phyloP scores from a whole-genome alignment of 495 filamentous ascomycete species.

The Trichoderma asperelloides region DNA sequence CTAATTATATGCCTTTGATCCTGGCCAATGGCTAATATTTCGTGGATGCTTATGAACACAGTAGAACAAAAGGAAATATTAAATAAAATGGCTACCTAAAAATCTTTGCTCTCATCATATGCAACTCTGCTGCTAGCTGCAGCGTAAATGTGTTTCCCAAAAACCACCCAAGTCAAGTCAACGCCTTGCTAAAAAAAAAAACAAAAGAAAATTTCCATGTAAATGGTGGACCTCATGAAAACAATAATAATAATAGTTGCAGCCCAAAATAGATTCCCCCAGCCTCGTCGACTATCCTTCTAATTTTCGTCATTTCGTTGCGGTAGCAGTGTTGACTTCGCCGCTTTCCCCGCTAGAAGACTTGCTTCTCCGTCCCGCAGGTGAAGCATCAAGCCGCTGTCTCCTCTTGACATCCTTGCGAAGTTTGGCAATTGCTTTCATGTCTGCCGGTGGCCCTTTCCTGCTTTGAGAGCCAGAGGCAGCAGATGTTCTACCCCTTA shows the following conservation, averaged over 20 bases:
- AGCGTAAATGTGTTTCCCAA: not conserved
- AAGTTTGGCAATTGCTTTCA: not conserved
- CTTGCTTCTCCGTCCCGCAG: not conserved
- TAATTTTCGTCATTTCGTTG: not conserved
- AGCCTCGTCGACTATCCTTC: not conserved
- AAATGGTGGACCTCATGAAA: not conserved
- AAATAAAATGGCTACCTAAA: not conserved
- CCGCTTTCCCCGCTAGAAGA: not conserved
- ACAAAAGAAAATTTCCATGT: not conserved
- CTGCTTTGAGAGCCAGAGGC: not conserved
- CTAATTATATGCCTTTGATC: too few relatives aligned
- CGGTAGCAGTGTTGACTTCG: not conserved
- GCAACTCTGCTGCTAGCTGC: not conserved
- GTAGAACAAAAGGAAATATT: not conserved
- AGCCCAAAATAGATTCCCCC: too few relatives aligned
- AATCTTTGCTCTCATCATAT: not conserved
- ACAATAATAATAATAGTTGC: too few relatives aligned
- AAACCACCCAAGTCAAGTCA: not conserved
- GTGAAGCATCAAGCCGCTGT: not conserved
- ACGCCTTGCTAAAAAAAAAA: not conserved
- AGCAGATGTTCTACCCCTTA: not conserved
- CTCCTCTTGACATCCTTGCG: not conserved
- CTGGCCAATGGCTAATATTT: too few relatives aligned
- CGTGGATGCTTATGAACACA: not conserved
- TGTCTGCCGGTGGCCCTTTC: not conserved